Percentiles rank a stretch among this genome's conserved stretches.
Evolutionary conservation across 306 rosid species (phyloP).

Genomic region (Cucurbita argyrosperma): DNA sequence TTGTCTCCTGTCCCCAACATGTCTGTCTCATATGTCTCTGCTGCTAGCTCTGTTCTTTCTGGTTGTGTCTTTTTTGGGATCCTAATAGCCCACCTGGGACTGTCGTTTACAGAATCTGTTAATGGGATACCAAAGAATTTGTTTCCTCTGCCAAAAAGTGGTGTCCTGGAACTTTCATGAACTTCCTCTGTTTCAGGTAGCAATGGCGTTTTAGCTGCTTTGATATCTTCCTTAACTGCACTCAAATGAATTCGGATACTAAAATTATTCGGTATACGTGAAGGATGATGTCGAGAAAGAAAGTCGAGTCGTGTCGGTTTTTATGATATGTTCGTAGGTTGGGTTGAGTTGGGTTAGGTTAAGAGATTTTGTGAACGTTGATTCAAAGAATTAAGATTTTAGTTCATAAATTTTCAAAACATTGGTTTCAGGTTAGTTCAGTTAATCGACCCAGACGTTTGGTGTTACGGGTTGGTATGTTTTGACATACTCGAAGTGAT

Average conservation of each 20-base stretch:
- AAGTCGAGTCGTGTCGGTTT: too few species aligned
- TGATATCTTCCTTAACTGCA: slow-evolving; percentile 43
- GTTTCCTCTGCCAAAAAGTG: slow-evolving; percentile 31
- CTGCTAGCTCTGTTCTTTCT: slow-evolving; percentile 21
- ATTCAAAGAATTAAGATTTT: too few species aligned
- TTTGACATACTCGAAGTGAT: too few species aligned
- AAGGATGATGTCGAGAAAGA: too few species aligned
- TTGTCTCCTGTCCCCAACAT: slow-evolving; percentile 24
- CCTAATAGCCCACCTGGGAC: slow-evolving; percentile 46
- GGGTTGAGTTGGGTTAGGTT: too few species aligned
- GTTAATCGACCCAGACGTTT: too few species aligned
- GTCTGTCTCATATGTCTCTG: slow-evolving; percentile 29
- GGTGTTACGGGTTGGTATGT: too few species aligned
- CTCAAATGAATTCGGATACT: not conserved
- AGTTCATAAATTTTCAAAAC: too few species aligned
- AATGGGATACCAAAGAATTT: slow-evolving; percentile 70
- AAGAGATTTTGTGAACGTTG: too few species aligned
- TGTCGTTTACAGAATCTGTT: slow-evolving; percentile 41
- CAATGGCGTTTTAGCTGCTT: slow-evolving; percentile 26
- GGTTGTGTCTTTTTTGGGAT: slow-evolving; percentile 21
- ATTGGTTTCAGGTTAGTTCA: too few species aligned
- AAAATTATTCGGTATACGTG: not conserved
- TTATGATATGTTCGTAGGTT: too few species aligned
- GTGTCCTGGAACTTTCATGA: slow-evolving; percentile 43
- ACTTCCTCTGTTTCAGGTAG: slow-evolving; percentile 29